Base-by-base conservation (phyloP, 352 stramenopile genomes). In the Phytophthora chlamydospora region DNA sequence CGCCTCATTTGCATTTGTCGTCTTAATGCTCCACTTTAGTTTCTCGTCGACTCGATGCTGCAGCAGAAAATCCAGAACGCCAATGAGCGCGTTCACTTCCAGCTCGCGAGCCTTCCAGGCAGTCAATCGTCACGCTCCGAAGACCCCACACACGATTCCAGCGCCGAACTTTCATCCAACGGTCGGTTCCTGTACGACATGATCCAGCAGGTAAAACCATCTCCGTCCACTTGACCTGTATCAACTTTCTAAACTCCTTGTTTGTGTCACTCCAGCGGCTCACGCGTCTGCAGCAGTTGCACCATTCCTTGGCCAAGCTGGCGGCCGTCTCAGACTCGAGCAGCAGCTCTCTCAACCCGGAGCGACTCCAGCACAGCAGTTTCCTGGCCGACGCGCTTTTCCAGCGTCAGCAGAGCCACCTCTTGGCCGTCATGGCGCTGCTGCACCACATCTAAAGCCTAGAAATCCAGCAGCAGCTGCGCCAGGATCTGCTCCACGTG, bases 401-500 rank as follows among this genome's bases (percentile, higher is more conserved):
- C n/a, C 43, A 76, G 17, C 77, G 79, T 6, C 70, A 82, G 48
- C 35, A 58, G 21, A 46, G 41, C 11, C 75, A 90, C 45, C 4
- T 83, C 13, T 40, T 58, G 1, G 61, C 47, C 10, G 68, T 90
- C 41, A 27, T 67, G 3, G 7, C 24, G 0, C 50, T 75, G 9
- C 60, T 71, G 10, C 52, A 51, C 49, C 50, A 34, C n/a, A 24
- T 49, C n/a, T 31, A 17, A 39, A n/a, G 9, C 13, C 44, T 87
- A 91, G 47, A 91, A 95, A 44, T 95, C 86, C 29, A 95, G 63
- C 42, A 95, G 57, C 43, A 95, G 64, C 51, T 93, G 84, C 33
- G 84, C 86, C 17, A 95, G 39, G 19, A 93, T 86, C 58, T 95
- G 83, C 62, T 95, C 86, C 2, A 95, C 42, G 41, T 95, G 86